Conservation (phyloP, 192 early-diverging fungal genomes). For the Podila minutissima region DNA sequence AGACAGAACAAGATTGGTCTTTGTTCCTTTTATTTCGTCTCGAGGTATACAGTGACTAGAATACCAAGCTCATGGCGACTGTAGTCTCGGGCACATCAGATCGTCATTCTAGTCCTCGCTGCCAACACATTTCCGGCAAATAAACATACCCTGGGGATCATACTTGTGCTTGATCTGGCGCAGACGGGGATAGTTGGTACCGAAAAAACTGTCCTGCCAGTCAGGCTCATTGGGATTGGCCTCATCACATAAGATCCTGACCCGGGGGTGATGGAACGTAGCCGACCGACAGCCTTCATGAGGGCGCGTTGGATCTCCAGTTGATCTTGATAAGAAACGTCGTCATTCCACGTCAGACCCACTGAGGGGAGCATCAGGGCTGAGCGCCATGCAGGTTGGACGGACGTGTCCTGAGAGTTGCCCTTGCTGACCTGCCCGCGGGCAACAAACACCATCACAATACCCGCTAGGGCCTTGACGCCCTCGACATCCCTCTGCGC, state of each 20-base stretch:
- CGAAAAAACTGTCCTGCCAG: slow-evolving; percentile 55
- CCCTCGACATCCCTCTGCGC: slow-evolving; percentile 11
- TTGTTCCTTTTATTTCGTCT: no score
- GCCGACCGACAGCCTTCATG: background rate
- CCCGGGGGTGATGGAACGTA: slow-evolving; percentile 37
- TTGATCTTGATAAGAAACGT: slow-evolving; percentile 1
- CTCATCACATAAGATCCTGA: slow-evolving; percentile 55
- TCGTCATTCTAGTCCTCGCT: slow-evolving; percentile 25
- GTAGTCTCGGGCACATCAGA: background rate
- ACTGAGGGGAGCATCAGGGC: slow-evolving; percentile 24
- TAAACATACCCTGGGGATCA: slow-evolving; percentile 53
- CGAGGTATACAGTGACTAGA: no score
- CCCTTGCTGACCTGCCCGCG: slow-evolving; percentile 31
- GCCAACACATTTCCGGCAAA: slow-evolving; percentile 57
- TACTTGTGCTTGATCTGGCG: slow-evolving; percentile 53
- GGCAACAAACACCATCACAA: slow-evolving; percentile 32
- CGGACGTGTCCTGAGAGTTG: slow-evolving; percentile 8
- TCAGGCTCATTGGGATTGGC: slow-evolving; percentile 49
- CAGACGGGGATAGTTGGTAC: slow-evolving; percentile 53
- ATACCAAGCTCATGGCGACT: no score
- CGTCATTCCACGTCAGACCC: background rate
- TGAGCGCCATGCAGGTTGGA: slow-evolving; percentile 51
- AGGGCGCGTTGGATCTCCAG: background rate
- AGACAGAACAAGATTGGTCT: no score
- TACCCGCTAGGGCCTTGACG: background rate